These are phyloP conservation scores for Peltaster fructicola DNA, from an alignment of 2,329 filamentous ascomycete genomes.

Conservation along the genomic window DNA sequence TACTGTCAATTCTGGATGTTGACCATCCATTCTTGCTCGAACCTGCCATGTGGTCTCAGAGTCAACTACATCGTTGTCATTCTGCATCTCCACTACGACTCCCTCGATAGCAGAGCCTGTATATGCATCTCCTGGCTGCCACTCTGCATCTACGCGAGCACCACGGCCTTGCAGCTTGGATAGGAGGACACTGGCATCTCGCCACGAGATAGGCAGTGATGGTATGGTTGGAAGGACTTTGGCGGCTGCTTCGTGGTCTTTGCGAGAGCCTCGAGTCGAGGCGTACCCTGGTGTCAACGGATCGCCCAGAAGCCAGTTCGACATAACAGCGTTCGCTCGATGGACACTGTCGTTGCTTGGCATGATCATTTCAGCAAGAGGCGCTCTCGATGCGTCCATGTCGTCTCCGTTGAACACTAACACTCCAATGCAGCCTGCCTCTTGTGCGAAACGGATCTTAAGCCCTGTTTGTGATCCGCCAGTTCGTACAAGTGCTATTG, in stretches of 20 bases:
- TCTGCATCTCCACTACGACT: no score
- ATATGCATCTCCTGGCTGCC: no score
- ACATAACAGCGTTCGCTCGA: constrained; percentile 62
- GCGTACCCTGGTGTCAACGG: constrained; percentile 81
- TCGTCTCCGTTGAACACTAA: constrained; percentile 84
- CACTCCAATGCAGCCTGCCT: constrained; percentile 71
- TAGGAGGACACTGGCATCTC: constrained; percentile 67
- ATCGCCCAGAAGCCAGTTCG: constrained; percentile 73
- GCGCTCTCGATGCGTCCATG: constrained; percentile 56
- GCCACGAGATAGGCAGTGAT: constrained; percentile 76
- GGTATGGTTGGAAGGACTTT: constrained; percentile 68
- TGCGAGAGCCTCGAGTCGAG: constrained; percentile 48
- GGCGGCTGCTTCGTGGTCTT: constrained; percentile 36
- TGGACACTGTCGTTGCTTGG: constrained; percentile 69
- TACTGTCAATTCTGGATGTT: no score
- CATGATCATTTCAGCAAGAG: no score
- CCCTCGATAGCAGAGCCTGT: no score
- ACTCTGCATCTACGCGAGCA: no score
- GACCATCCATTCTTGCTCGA: no score
- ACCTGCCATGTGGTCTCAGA: no score
- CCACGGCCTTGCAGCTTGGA: no score
- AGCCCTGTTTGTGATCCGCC: constrained; percentile 55
- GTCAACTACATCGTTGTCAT: no score
- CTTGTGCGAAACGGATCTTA: constrained; percentile 79
- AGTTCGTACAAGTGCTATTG: constrained; percentile 71